Base-by-base conservation (phyloP, 495 filamentous ascomycete genomes). In the Sporormia fimetaria region DNA sequence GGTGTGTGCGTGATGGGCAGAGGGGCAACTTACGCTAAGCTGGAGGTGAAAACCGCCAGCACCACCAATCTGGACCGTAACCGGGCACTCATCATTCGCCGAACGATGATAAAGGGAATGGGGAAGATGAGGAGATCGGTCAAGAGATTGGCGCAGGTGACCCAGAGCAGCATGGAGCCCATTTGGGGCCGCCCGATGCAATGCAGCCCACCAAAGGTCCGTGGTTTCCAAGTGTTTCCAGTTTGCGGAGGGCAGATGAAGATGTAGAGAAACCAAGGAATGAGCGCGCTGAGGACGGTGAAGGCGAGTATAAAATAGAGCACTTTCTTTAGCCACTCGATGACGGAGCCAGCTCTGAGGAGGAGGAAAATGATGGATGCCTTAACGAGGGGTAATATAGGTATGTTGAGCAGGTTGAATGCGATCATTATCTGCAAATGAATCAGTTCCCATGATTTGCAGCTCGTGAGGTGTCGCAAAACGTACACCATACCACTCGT, bases 81-180 rank as follows among this genome's bases (percentile, higher is more conserved):
- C 8, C 46, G 26, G 21, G 51, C 46, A 26, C 46, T 54, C 51
- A 54, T 54, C 51, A 49, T 50, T 24, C 44, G 24, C 12, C 44
- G 25, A 8, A 53, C 42, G 29, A 53, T 53, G 24, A 53, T 40
- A 21, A 53, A 53, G 1, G 49, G 49, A 11, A 53, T 53, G 12
- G 49, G 49, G 12, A 53, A 49, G 20, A 53, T 53, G 27, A 53
- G 49, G 2, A 48, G 30, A 18, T 53, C 49, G 15, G 49, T 53
- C 12, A 53, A 35, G 9, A 53, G 32, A 21, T 53, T 53, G 21
- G 49, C 49, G 30, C 49, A 53, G 23, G 49, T 53, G 15, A 53
- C 44, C 39, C 41, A 53, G 12, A 53, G 43, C 6, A 53, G 40
- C 44, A 53, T 48, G 20, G 48, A 44, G 17, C 49, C 49, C 44